These are phyloP conservation scores for Tephrocybe sp. DNA, from an alignment of 768 basidiomycete genomes.

Conservation along the genomic window DNA sequence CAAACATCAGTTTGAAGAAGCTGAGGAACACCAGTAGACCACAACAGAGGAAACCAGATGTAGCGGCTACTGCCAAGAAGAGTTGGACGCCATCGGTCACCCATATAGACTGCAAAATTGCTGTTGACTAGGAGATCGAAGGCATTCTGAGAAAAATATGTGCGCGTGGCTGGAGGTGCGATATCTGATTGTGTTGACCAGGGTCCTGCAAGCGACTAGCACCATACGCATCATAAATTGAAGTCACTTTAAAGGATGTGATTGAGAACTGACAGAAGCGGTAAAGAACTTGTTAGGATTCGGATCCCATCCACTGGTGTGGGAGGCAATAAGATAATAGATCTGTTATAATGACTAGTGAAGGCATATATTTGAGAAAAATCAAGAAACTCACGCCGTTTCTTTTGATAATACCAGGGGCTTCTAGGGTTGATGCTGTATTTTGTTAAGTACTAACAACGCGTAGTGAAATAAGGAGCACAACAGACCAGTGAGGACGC, in stretches of 20 bases:
- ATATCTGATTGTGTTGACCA: slow-evolving; percentile 62
- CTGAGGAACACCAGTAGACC: slow-evolving; percentile 53
- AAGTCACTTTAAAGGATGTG: slow-evolving; percentile 1
- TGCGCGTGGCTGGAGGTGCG: slow-evolving; percentile 47
- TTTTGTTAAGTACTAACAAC: neutral
- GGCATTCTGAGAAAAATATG: slow-evolving; percentile 64
- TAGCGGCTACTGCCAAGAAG: slow-evolving; percentile 58
- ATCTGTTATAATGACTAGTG: slow-evolving; percentile 34
- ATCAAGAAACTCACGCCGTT: slow-evolving; percentile 37
- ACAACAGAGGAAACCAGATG: slow-evolving; percentile 62
- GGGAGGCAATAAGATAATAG: slow-evolving; percentile 61
- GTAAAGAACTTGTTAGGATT: slow-evolving; percentile 64
- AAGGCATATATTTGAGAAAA: neutral
- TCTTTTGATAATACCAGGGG: slow-evolving; percentile 62
- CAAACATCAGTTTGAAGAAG: slow-evolving; percentile 58
- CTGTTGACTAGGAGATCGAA: slow-evolving; percentile 51
- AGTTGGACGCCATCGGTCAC: slow-evolving; percentile 59
- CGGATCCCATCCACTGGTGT: slow-evolving; percentile 58
- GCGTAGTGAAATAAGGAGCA: neutral
- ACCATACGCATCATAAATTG: too few relatives aligned
- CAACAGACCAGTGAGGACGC: slow-evolving; percentile 41
- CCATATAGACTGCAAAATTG: slow-evolving; percentile 57
- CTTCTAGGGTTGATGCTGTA: slow-evolving; percentile 55
- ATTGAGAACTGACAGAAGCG: slow-evolving; percentile 38
- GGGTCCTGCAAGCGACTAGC: slow-evolving; percentile 52